Base-by-base conservation (phyloP, 2,329 filamentous ascomycete genomes). In the Penicillium sp. region DNA sequence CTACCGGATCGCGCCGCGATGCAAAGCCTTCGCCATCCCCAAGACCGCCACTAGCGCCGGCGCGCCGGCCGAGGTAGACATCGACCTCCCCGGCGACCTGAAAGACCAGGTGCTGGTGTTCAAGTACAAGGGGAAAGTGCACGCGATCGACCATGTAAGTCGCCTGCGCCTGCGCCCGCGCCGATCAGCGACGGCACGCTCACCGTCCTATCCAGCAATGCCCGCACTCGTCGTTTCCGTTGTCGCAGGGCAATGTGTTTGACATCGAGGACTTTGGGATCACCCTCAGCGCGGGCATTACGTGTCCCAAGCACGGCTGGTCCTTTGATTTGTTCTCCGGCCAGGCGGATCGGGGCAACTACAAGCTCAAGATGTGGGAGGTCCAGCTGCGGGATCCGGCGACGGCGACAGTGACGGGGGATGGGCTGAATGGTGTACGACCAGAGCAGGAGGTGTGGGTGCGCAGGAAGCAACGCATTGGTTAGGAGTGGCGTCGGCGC, bases 231-330 rank as follows among this genome's bases (percentile, higher is more conserved):
- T 76, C 81, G 0, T 86, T 77, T 41, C 82, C 83, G 0, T 71
- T 87, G 1, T 84, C 81, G 0, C 72, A 77, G 29, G 81, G 79
- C 0, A 75, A 64, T 0, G 70, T 81, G 0, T 86, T 85, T 42
- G 83, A 87, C 38, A 86, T 87, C 51, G 83, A 87, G 50, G 83
- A 87, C 45, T 87, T 86, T 56, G 83, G 83, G 1, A 51, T 64
- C 39, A 45, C 45, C 2, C 51, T 64, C 8, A 63, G 60, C 0
- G 73, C 79, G 0, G 83, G 81, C 0, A 65, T 87, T 3, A 76
- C 73, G 0, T 87, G 83, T 58, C 80, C 82, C 0, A 84, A 84
- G 47, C 83, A 86, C 46, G 78, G 72, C 4, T 87, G 83, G 83
- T 82, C 80, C 0, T 87, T 86, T 60, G 83, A 87, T 56, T 53